Base-by-base conservation (phyloP, 2,329 filamentous ascomycete genomes). In the Westerdykella aurantiaca region DNA sequence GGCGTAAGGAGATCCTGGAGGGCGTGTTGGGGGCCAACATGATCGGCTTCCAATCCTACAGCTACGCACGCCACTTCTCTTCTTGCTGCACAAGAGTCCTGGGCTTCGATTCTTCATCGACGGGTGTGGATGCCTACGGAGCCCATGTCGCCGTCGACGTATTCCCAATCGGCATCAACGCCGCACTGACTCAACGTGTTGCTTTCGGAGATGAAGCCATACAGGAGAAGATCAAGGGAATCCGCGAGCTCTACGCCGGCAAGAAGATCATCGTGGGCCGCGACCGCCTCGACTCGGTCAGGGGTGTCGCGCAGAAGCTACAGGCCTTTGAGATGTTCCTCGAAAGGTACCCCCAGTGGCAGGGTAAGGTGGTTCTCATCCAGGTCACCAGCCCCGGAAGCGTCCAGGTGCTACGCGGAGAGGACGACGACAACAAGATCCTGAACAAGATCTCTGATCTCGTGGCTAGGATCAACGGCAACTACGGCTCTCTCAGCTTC, bases 241-340 rank as follows among this genome's bases (percentile, higher is more conserved):
- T 96, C 41, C 83, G 81, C 59, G 79, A 83, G 51, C 72, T 93
- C 55, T 95, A 95, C 63, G 77, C 77, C n/a, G 89, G 84, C 48
- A 94, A 91, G 72, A 95, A 94, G 71, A 85, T 97, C 56, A 95
- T 97, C 56, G 89, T 97, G 43, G 91, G 91, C 10, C 83, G 91
- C 56, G 91, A 97, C 67, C 83, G 91, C n/a, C 73, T 97, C 41
- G 91, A 97, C 67, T 91, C 86, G 57, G 88, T 95, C 37, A 81
- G 90, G 49, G 91, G 93, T 61, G 90, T 97, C 12, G 83, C 88
- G n/a, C 91, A 96, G 69, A 97, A 97, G 69, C 76, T 97, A 25
- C 86, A 94, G 72, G 91, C 90, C 0, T 97, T 95, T 64, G 88
- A 96, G 68, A 80, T 85, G 46, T 96, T 97, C 72, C 76, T 97